Base-by-base conservation (phyloP, 768 basidiomycete genomes). In the Suillus variegatus region DNA sequence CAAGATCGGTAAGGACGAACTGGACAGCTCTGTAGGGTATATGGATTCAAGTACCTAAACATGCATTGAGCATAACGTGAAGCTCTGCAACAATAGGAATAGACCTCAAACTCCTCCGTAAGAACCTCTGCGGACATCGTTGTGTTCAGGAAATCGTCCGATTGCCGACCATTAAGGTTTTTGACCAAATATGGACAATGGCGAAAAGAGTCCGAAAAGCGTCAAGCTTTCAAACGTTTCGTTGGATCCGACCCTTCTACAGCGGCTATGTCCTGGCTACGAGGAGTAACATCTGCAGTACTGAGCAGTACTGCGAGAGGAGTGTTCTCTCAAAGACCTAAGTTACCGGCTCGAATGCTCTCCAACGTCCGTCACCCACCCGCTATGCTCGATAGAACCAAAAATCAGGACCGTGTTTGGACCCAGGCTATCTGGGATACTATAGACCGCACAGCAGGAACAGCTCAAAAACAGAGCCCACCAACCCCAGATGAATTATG, bases 31-130 rank as follows among this genome's bases (percentile, higher is more conserved):
- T 69, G 93, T 90, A 6, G 97, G 94, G 77, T 97, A 99, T 76
- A 99, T 99, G 3, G 94, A 90, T 80, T 97, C 95, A 70, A 98
- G 85, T 35, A 97, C 95, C 92, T 97, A 72, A n/a, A 22, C 38
- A 65, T 66, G 60, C 28, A 61, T 62, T 67, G 67, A 62, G 69
- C 60, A 57, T 40, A 67, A 38, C 62, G 47, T 49, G 63, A 58
- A 55, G 52, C 36, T 38, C 51, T 25, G 54, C 57, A 47, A 46
- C 64, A 63, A 51, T 62, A 65, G 51, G 52, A 68, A 63, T 66
- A 68, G 72, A 96, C 95, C 88, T 98, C 95, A 67, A 95, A 88
- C 78, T 98, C 95, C 79, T 98, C 95, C 63, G 87, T 82, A 62
- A 97, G 82, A 44, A 87, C 81, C 66, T 89, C 88, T 57, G 84